Conservation (phyloP, 768 basidiomycete genomes). For the Sarcodon aspratus region DNA sequence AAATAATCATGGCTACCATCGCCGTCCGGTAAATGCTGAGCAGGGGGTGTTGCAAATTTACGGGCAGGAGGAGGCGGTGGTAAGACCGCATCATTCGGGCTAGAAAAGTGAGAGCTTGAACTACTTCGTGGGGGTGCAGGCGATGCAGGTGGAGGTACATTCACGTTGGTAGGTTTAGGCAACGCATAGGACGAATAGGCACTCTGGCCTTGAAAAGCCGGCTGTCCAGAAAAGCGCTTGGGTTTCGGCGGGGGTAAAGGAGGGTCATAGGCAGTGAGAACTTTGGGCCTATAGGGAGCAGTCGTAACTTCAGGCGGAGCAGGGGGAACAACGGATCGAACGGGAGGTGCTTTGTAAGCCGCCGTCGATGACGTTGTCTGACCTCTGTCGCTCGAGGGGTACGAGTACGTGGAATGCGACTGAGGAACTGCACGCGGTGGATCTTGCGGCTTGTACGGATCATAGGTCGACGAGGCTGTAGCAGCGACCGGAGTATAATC, state of each 20-base stretch:
- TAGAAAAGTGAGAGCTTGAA: neutral
- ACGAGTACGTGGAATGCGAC: neutral
- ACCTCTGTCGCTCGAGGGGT: neutral
- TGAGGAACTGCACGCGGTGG: too few species aligned
- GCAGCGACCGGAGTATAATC: too few species aligned
- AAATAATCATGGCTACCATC: too few species aligned
- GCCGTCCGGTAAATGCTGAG: neutral
- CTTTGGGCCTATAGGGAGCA: slow-evolving; percentile 48
- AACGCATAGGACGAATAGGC: slow-evolving; percentile 16
- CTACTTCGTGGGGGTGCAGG: slow-evolving; percentile 1
- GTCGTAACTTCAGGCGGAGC: slow-evolving; percentile 25
- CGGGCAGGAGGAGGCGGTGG: slow-evolving; percentile 8
- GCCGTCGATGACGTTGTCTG: neutral
- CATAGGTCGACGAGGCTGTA: neutral
- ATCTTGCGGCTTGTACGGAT: neutral
- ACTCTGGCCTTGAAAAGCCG: slow-evolving; percentile 5
- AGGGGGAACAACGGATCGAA: slow-evolving; percentile 5
- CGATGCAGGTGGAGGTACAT: neutral
- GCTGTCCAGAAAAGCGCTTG: slow-evolving; percentile 13
- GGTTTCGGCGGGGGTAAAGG: slow-evolving; percentile 46
- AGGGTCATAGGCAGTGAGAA: slow-evolving; percentile 67
- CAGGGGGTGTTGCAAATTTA: slow-evolving; percentile 5
- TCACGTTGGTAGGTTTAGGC: slow-evolving; percentile 8
- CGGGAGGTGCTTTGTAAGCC: slow-evolving; percentile 3
- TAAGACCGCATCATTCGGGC: slow-evolving; percentile 3